Conservation (phyloP, 345 rosid species). For the Chamaenerion angustifolium region DNA sequence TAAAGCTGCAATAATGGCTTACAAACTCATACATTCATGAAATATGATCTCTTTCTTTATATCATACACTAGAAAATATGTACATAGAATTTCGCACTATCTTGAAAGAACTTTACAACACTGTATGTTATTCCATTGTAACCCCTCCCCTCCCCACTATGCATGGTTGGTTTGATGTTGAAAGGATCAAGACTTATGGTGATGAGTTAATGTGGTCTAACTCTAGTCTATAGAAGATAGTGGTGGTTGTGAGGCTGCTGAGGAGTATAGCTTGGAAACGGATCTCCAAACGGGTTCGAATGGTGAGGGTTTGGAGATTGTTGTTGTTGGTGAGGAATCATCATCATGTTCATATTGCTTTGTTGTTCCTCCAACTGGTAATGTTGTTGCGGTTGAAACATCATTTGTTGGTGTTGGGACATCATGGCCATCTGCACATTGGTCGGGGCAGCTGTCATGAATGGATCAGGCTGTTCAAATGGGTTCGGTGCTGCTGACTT, state of each 20-base stretch:
- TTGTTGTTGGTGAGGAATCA: slow-evolving; percentile 10
- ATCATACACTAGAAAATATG: too few relatives aligned
- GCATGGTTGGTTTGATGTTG: too few relatives aligned
- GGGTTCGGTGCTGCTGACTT: slow-evolving; percentile 25
- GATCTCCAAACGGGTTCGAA: slow-evolving; percentile 71
- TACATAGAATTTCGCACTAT: too few relatives aligned
- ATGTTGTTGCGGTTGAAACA: slow-evolving; percentile 26
- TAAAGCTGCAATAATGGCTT: too few relatives aligned
- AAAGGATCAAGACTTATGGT: too few relatives aligned
- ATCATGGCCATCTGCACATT: slow-evolving; percentile 73
- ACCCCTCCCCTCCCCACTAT: too few relatives aligned
- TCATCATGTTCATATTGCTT: slow-evolving; percentile 4
- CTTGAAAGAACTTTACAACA: too few relatives aligned
- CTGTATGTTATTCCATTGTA: too few relatives aligned
- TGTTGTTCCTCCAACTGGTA: slow-evolving; percentile 8
- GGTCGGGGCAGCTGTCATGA: slow-evolving; percentile 59
- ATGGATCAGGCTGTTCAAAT: slow-evolving; percentile 61
- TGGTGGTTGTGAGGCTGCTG: slow-evolving; percentile 5
- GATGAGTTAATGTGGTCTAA: too few relatives aligned
- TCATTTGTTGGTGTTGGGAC: slow-evolving; percentile 48
- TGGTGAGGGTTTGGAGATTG: neutral
- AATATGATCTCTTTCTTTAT: too few relatives aligned
- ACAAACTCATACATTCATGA: too few relatives aligned
- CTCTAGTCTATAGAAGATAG: slow-evolving; percentile 3
- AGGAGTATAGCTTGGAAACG: slow-evolving; percentile 26